Percentiles rank a stretch among this genome's conserved stretches.
Evolutionary conservation across 2,329 filamentous ascomycete genomes (phyloP).

Genomic region (Cephalotrichum gorgonifer): DNA sequence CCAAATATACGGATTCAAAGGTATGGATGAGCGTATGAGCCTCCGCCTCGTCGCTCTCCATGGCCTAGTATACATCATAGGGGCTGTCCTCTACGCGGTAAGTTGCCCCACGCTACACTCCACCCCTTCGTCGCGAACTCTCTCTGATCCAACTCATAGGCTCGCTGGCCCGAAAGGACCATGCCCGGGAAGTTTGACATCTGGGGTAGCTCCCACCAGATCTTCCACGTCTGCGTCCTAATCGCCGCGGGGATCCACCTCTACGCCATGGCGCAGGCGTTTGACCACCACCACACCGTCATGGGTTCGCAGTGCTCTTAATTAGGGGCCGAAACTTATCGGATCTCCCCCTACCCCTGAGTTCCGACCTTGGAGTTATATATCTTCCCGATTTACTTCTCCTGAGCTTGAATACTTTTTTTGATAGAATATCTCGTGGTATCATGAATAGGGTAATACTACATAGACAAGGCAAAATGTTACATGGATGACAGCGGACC

Average conservation of each 20-base stretch:
- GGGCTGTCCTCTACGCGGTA: slow-evolving; percentile 78
- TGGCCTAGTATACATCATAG: slow-evolving; percentile 74
- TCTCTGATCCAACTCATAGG: slow-evolving; percentile 27
- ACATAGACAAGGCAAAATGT: neutral
- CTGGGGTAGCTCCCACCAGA: slow-evolving; percentile 87
- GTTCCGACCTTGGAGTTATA: too few species aligned
- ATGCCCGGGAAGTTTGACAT: slow-evolving; percentile 77
- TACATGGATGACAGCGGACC: neutral
- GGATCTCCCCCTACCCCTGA: too few species aligned
- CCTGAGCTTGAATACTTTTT: too few species aligned
- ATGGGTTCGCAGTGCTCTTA: slow-evolving; percentile 39
- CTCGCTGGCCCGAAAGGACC: slow-evolving; percentile 72
- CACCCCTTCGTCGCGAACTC: neutral
- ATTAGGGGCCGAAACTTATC: neutral
- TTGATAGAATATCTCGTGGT: neutral
- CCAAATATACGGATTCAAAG: slow-evolving; percentile 51
- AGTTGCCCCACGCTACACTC: slow-evolving; percentile 18
- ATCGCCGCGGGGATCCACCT: slow-evolving; percentile 74
- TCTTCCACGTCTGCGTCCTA: slow-evolving; percentile 87
- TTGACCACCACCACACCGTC: slow-evolving; percentile 69
- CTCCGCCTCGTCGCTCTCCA: slow-evolving; percentile 72
- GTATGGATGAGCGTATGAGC: slow-evolving; percentile 64
- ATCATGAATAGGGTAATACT: slow-evolving; percentile 1
- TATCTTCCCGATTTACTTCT: too few species aligned
- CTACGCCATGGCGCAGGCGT: slow-evolving; percentile 70